A percentile compares a stretch with the other conserved stretches of the same genome.
Evolutionary conservation across 1,284 basidiomycete species (phyloP).

Genomic region (Irpex sp.): DNA sequence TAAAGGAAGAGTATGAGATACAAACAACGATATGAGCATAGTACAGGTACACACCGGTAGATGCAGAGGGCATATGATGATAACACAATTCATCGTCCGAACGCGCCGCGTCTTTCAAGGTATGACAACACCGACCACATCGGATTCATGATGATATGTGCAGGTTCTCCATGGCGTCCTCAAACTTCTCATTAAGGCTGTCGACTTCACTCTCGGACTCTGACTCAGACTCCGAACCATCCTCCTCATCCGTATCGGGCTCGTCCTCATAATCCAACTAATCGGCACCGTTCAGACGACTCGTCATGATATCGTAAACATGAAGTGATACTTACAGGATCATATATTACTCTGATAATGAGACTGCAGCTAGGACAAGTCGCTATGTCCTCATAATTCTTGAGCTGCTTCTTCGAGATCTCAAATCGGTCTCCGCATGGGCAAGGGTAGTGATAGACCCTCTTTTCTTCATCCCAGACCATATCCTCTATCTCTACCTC

Average conservation of each 20-base stretch:
- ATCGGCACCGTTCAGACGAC: slow-evolving; percentile 6
- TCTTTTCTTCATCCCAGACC: slow-evolving; percentile 82
- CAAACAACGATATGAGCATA: neutral
- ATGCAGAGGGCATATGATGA: neutral
- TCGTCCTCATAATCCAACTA: slow-evolving; percentile 75
- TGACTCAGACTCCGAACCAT: slow-evolving; percentile 30
- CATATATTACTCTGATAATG: slow-evolving; percentile 91
- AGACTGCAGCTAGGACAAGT: slow-evolving; percentile 96
- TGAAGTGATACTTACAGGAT: slow-evolving; percentile 70
- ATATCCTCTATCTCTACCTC: slow-evolving; percentile 97
- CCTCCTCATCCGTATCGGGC: slow-evolving; percentile 44
- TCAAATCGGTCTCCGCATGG: slow-evolving; percentile 99
- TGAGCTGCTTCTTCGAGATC: slow-evolving; percentile 85
- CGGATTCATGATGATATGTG: slow-evolving; percentile 35
- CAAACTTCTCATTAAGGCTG: slow-evolving; percentile 47
- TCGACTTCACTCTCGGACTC: slow-evolving; percentile 31
- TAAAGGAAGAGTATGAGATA: neutral
- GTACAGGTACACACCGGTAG: neutral
- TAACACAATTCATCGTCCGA: no score
- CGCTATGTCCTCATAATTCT: slow-evolving; percentile 93
- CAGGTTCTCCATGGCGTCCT: slow-evolving; percentile 65
- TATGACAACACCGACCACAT: neutral
- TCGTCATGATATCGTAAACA: neutral
- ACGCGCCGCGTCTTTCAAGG: neutral
- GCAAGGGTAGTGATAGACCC: slow-evolving; percentile 94